Conservation (phyloP, 768 basidiomycete genomes). For the Suillus subalutaceus region DNA sequence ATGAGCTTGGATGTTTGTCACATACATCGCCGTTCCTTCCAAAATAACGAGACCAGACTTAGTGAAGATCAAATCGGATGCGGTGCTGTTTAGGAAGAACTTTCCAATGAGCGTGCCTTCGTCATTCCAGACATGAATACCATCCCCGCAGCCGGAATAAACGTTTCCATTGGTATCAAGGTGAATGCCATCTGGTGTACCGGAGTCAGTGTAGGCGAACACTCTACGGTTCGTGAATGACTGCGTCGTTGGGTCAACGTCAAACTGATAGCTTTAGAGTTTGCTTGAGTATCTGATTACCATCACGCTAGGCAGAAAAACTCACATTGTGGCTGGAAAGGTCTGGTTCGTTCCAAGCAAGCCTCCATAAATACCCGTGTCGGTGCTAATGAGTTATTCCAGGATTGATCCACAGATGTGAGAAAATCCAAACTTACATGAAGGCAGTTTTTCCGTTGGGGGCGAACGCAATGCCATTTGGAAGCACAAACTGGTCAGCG, state of each 20-base stretch:
- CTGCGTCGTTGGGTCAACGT: constrained; percentile 56
- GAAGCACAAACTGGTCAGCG: constrained; percentile 42
- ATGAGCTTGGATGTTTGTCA: constrained; percentile 11
- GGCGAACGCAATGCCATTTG: constrained; percentile 42
- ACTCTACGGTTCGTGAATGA: constrained; percentile 59
- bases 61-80: constrained; percentile 13
- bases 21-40: constrained; percentile 8
- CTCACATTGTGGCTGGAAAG: constrained; percentile 29
- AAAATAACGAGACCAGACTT: constrained; percentile 13
- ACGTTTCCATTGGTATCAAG: constrained; percentile 64
- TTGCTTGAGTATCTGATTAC: not conserved
- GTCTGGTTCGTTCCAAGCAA: constrained; percentile 25
- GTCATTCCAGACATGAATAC: constrained; percentile 46
- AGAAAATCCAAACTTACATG: constrained; percentile 21
- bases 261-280: constrained; percentile 56
- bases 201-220: constrained; percentile 64
- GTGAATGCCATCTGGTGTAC: constrained; percentile 66
- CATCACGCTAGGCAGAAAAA: not conserved
- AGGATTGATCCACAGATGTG: not conserved
- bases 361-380: constrained; percentile 24
- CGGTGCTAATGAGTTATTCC: constrained; percentile 19
- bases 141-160: constrained; percentile 64
- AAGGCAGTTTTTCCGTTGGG: constrained; percentile 35
- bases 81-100: constrained; percentile 46
- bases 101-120: constrained; percentile 62